Evolutionary conservation across 371 early-diverging fungal species (phyloP), one percentile per base, ranked within the genome.

Genomic region (Mortierella sp.): DNA sequence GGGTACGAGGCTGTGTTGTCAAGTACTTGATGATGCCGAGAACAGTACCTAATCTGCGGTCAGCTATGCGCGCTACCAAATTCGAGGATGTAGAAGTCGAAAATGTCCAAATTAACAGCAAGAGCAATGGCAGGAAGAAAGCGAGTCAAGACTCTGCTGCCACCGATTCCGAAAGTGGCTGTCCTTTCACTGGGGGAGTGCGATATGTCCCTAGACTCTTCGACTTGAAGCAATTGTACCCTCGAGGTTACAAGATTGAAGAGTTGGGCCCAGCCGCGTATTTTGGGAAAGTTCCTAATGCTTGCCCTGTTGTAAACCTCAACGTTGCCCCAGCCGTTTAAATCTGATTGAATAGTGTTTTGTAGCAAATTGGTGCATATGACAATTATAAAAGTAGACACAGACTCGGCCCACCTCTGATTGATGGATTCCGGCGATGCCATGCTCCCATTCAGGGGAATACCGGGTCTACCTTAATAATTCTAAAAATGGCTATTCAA

Each of bases 21-120:
- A 39, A 45, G 30, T 28, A 66, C 14, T 26, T 66, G 26, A 66
- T 59, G 59, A 6, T 66, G 26, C 67, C 67, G 5, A 6, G 49
- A 14, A 26, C 45, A 6, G 43, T 30, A 1, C 67, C 67, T 0
- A 22, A 20, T 0, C 43, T 66, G 16, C 39, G 57, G 11, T 40
- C 67, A 3, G 67, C 67, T 28, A 18, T 66, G 11, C 22, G 45
- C 10, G 67, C 67, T 3, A 62, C 62, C 11, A 22, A 26, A 20
- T 30, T 58, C 43, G 40, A 66, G 22, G 57, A 69, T 24, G 61
- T 40, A 8, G n/a, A 0, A 20, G 11, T n/a, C 14, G 57, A 55
- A 18, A 54, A 62, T 4, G 49, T 28, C 22, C 5, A 47, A 0
- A 47, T 47, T 20, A 12, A 5, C 22, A 1, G 1, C 43, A 43